Percentiles rank a stretch among this genome's conserved stretches.
phyloP scores from a whole-genome alignment of 108 stramenopile species.

The Epithemia pelagica region DNA sequence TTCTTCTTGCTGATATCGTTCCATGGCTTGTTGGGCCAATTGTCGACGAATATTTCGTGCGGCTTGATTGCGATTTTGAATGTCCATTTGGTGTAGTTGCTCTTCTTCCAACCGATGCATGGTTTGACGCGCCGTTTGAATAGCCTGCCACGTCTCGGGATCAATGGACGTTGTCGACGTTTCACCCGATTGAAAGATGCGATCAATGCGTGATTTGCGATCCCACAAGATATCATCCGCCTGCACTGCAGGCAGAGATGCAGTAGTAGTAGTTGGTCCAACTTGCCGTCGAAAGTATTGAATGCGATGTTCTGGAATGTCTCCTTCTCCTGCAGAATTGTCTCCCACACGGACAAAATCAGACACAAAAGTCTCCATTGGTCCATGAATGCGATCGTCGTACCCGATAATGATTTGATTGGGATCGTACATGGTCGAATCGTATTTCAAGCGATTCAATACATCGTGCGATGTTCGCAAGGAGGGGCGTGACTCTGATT shows the following conservation, averaged over 20 bases:
- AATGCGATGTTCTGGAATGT: slow-evolving; percentile 26
- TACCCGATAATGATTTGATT: slow-evolving; percentile 13
- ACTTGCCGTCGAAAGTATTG: slow-evolving; percentile 18
- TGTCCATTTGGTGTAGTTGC: not conserved
- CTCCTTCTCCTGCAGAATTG: slow-evolving; percentile 4
- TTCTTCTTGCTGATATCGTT: not conserved
- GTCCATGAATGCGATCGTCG: slow-evolving; percentile 20
- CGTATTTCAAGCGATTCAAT: not conserved
- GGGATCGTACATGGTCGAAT: not conserved
- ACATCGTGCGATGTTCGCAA: not conserved
- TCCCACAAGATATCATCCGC: slow-evolving; percentile 14
- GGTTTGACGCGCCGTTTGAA: slow-evolving; percentile 4
- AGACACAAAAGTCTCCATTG: slow-evolving; percentile 18
- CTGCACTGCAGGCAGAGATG: not conserved
- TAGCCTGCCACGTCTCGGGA: not conserved
- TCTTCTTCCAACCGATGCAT: slow-evolving; percentile 11
- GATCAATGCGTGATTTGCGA: slow-evolving; percentile 3
- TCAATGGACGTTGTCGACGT: not conserved
- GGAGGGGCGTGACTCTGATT: no score
- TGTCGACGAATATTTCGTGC: not conserved
- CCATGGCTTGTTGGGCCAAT: not conserved
- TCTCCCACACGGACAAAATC: no score
- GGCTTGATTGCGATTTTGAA: not conserved
- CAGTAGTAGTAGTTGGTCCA: not conserved
- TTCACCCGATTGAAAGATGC: slow-evolving; percentile 14